These are phyloP conservation scores for Sugiyamaella japonica DNA, from an alignment of 1,139 yeast genomes.

Conservation along the genomic window DNA sequence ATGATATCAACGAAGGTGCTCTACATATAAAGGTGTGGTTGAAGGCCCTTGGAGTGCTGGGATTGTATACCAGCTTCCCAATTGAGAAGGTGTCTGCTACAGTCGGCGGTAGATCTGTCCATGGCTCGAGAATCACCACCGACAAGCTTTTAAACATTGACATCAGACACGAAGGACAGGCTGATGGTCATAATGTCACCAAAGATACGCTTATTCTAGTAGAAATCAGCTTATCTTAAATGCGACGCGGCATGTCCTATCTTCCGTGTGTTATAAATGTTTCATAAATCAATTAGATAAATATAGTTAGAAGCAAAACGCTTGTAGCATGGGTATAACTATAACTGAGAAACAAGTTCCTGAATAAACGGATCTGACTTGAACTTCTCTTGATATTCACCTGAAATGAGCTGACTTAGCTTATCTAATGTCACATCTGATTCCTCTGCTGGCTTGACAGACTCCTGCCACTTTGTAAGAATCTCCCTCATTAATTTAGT, in stretches of 20 bases:
- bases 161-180: slow-evolving; percentile 6
- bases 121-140: slow-evolving; percentile 2
- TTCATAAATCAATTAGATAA: background rate
- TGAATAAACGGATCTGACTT: slow-evolving; percentile 18
- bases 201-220: slow-evolving; percentile 5
- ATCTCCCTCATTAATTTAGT: slow-evolving; percentile 54
- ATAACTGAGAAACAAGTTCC: slow-evolving; percentile 21
- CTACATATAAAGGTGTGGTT: slow-evolving; percentile 17
- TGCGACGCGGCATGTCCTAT: no score
- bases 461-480: slow-evolving; percentile 60
- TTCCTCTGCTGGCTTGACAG: slow-evolving; percentile 46
- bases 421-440: slow-evolving; percentile 45
- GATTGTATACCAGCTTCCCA: slow-evolving; percentile 20
- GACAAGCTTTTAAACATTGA: slow-evolving; percentile 9
- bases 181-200: background rate
- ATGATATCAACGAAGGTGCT: slow-evolving; percentile 25
- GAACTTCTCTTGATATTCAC: slow-evolving; percentile 22
- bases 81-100: slow-evolving; percentile 5
- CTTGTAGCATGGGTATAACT: background rate
- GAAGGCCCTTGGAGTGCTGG: slow-evolving; percentile 28
- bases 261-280: background rate
- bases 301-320: background rate
- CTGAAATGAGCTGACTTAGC: slow-evolving; percentile 41
- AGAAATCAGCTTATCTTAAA: slow-evolving; percentile 2
- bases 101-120: slow-evolving; percentile 13